Evolutionary conservation across 192 early-diverging fungal species (phyloP).

Genomic region (Ramicandelaber brevisporus): DNA sequence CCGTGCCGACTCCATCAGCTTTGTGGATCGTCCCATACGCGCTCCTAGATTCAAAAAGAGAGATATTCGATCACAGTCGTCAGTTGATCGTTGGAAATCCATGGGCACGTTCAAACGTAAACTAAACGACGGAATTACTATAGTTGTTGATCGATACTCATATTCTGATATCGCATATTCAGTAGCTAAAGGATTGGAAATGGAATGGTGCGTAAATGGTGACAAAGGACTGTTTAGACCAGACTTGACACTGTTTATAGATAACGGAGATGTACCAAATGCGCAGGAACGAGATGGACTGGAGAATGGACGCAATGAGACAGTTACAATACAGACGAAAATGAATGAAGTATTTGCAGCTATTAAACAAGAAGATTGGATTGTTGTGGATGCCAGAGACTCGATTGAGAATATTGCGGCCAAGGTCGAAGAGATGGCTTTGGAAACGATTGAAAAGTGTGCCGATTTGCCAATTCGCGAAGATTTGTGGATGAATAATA

Average conservation of each 20-base stretch:
- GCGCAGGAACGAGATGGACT: no score
- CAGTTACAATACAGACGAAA: constrained; percentile 34
- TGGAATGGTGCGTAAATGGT: constrained; percentile 64
- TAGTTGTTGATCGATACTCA: constrained; percentile 84
- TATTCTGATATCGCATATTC: constrained; percentile 88
- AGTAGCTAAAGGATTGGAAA: constrained; percentile 57
- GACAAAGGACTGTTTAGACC: constrained; percentile 68
- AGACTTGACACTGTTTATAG: constrained; percentile 72
- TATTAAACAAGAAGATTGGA: no score
- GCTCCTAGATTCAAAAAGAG: constrained; percentile 42
- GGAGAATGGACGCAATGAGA: constrained; percentile 66
- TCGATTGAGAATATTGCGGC: no score
- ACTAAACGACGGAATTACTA: constrained; percentile 36
- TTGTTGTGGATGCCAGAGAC: no score
- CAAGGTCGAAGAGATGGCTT: no score
- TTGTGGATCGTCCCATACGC: constrained; percentile 71
- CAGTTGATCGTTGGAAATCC: constrained; percentile 89
- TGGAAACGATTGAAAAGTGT: no score
- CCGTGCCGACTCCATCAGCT: constrained; percentile 34
- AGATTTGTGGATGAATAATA: no score
- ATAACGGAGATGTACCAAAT: no score
- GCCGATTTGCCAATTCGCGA: no score
- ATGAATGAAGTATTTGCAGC: constrained; percentile 27
- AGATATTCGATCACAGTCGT: constrained; percentile 76
- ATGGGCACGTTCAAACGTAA: constrained; percentile 31